Evolutionary conservation across 1,284 basidiomycete genomes (phyloP).

Genomic region (Hypsizygus ulmarius): DNA sequence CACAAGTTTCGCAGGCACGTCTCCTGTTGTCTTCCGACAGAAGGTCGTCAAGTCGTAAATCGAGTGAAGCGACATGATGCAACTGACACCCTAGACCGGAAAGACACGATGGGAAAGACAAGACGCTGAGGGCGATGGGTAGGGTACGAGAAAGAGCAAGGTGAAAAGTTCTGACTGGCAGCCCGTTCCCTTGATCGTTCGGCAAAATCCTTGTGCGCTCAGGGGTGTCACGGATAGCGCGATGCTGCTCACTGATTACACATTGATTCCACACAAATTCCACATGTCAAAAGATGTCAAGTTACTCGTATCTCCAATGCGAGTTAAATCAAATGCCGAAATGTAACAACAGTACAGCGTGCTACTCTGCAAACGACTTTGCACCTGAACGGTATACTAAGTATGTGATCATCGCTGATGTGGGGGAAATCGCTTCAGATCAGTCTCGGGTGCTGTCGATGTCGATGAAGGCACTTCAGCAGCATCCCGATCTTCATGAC

Average conservation of each 20-base stretch:
- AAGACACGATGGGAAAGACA: constrained; percentile 1
- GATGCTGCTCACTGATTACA: neutral
- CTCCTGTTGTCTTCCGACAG: constrained; percentile 77
- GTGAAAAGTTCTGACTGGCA: neutral
- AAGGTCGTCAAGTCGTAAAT: constrained; percentile 88
- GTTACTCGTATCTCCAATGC: no score
- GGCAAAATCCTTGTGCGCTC: constrained; percentile 18
- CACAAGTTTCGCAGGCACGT: constrained; percentile 86
- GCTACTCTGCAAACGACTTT: no score
- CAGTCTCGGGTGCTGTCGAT: no score
- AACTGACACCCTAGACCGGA: constrained; percentile 2
- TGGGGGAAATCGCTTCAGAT: no score
- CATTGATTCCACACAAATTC: neutral
- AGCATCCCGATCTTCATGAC: no score
- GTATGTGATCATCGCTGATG: no score
- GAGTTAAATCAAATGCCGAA: no score
- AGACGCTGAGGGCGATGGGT: neutral
- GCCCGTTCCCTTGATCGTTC: constrained; percentile 13
- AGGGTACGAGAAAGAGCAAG: constrained; percentile 4
- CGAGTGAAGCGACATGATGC: constrained; percentile 57
- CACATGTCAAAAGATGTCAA: no score
- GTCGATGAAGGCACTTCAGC: no score
- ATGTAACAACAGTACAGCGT: no score
- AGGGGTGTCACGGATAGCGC: neutral
- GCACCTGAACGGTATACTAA: no score